phyloP scores from a whole-genome alignment of 148 eudicot species.

The Rheum nobile region DNA sequence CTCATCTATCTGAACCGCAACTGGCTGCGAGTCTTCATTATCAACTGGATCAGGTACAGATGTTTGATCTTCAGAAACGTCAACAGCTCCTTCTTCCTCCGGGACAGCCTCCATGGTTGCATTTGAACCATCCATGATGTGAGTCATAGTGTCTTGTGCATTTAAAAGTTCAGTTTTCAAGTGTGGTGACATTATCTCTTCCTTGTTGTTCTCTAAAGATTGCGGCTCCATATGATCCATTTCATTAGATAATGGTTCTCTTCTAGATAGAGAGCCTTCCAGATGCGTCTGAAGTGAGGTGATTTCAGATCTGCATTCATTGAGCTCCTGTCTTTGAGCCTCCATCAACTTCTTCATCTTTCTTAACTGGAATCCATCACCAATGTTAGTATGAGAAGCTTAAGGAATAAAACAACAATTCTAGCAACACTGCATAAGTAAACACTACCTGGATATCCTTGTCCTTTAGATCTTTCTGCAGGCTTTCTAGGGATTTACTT shows the following conservation, averaged over 20 bases:
- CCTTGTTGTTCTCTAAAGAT: conserved; percentile 29
- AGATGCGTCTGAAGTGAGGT: conserved; percentile 91
- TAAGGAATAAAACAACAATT: not conserved
- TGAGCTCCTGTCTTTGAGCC: conserved; percentile 63
- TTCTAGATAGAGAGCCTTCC: conserved; percentile 59
- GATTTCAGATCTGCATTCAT: conserved; percentile 83
- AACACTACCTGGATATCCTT: conserved; percentile 51
- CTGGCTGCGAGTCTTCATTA: conserved; percentile 20
- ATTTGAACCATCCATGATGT: conserved; percentile 24
- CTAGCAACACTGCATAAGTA: not conserved
- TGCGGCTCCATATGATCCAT: conserved; percentile 25
- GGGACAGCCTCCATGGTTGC: conserved; percentile 22
- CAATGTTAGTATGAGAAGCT: not conserved
- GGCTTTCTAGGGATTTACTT: conserved; percentile 57
- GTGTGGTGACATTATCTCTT: conserved; percentile 26
- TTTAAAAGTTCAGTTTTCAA: conserved; percentile 37
- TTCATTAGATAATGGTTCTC: conserved; percentile 18
- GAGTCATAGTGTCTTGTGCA: conserved; percentile 16
- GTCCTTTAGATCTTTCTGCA: conserved; percentile 80
- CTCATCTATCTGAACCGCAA: conserved; percentile 20
- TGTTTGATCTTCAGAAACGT: conserved; percentile 18
- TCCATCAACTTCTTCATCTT: conserved; percentile 58
- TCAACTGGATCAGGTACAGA: conserved; percentile 18
- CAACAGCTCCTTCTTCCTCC: conserved; percentile 25
- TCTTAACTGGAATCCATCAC: conserved; percentile 39